A percentile compares a stretch with the other conserved stretches of the same genome.
Evolutionary conservation across 768 basidiomycete species (phyloP).

Genomic region (Leccinum uliginosum): DNA sequence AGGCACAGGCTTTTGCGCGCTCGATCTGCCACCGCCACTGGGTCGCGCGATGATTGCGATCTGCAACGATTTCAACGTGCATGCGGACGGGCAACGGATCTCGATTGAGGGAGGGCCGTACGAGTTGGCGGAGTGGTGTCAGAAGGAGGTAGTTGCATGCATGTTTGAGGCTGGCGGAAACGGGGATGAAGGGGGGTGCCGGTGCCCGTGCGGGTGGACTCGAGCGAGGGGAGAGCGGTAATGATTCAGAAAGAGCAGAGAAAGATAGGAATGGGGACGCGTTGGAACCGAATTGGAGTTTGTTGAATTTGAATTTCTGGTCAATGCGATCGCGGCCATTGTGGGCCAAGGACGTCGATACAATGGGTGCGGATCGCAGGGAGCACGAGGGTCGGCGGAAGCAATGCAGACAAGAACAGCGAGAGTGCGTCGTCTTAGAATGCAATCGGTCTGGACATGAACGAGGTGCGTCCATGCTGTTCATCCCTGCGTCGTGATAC

Average conservation of each 20-base stretch:
- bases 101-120: constrained; percentile 61
- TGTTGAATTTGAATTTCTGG: constrained; percentile 77
- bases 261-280: not conserved
- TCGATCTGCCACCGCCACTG: constrained; percentile 58
- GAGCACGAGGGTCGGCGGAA: constrained; percentile 2
- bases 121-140: constrained; percentile 69
- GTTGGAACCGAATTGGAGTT: constrained; percentile 45
- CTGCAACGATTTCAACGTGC: constrained; percentile 82
- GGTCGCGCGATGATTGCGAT: constrained; percentile 65
- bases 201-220: not conserved
- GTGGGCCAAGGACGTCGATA: constrained; percentile 40
- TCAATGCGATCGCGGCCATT: constrained; percentile 54
- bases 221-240: not conserved
- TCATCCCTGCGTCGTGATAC: not conserved
- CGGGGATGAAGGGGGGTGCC: not conserved
- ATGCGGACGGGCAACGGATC: constrained; percentile 38
- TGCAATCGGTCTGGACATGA: constrained; percentile 81
- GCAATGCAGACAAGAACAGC: not conserved
- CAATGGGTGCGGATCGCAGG: not conserved
- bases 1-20: constrained; percentile 66
- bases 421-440: constrained; percentile 63
- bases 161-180: constrained; percentile 53
- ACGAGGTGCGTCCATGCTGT: constrained; percentile 50
- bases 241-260: not conserved
- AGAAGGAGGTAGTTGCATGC: constrained; percentile 58